Base-by-base conservation (phyloP, 129 eudicot species). In the Heracleum sosnowskyi region DNA sequence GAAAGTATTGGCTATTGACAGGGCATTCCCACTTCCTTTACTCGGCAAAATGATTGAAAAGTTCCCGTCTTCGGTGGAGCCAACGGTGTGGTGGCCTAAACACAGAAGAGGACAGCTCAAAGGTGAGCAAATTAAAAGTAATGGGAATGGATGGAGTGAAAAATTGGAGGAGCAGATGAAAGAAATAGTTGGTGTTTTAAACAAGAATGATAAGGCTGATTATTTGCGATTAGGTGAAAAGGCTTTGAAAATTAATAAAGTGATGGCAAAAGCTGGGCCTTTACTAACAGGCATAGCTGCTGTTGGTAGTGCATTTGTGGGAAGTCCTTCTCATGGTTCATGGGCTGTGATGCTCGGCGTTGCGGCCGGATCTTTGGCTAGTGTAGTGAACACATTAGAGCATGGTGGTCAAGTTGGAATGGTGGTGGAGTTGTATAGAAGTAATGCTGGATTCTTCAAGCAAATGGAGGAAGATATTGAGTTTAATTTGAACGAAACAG, bases 391-490 rank as follows among this genome's bases (percentile, higher is more conserved):
- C 71, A 72, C 79, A 31, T 16, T 84, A 15, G 82, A 84, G 73
- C 87, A 84, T 73, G 87, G 84, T 13, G 87, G 82, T 13, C 87
- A 84, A 66, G 84, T 84, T 35, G 87, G 87, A 11, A 84, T 84
- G 87, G 84, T 84, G 79, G 79, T 80, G 69, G 87, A 84, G 79
- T 80, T 80, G 87, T 84, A 84, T 24, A 79, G 87, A 44, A 84
- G 80, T 51, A 76, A 76, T 72, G 87, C 87, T 9, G 87, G 87
- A 10, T 84, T 81, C 73, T 84, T 80, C 10, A 73, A 41, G 74
- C 69, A 55, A 18, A 76, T 84, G 79, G 87, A 84, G 73, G 87
- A 76, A 66, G 45, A 22, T 11, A 79, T 84, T 24, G 87, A 84
- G 76, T 26, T 33, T 9, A 77, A 62, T 33, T 37, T 84, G 40